Base-by-base conservation (phyloP, 345 rosid species). In the Pistacia vera region DNA sequence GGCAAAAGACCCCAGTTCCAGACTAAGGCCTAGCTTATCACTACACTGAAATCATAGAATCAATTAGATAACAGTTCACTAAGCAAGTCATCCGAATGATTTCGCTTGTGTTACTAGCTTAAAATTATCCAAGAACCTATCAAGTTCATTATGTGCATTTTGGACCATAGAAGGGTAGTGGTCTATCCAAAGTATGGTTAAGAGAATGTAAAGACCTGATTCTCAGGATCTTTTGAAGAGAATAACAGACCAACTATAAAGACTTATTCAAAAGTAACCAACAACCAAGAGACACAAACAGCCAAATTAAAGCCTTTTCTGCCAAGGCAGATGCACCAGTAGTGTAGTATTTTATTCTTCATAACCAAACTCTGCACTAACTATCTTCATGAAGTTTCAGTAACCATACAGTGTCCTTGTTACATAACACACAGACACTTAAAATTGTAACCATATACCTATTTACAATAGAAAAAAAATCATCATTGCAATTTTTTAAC, bases 1-100 rank as follows among this genome's bases (percentile, higher is more conserved):
- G 72, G 91, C 89, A 84, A 88, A 88, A 16, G 91, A 88, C 46
- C 91, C 91, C 82, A 84, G 73, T 81, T 86, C 91, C 74, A 88
- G 85, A 78, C 88, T 86, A 62, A 88, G 82, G 66, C 86, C 89
- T 82, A 88, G 82, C 76, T 88, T 88, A 78, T 88, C 89, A 38
- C 91, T 88, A 83, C 89, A 84, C 89, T 88, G 89, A 68, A 83
- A 81, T 44, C 66, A 59, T 13, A 71, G 13, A 71, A 71, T 58
- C 6, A 4, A 20, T 48, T 25, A 44, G 25, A 20, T 59, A 41
- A 14, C 20, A 41, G 30, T 56, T 12, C 2, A 11, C 11, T 20
- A 55, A 38, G 30, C 33, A 17, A 11, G 36, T 55, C 20, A 44
- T 59, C 38, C 22, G 11, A 38, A 38, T 56, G 54, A 71, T 57